Evolutionary conservation across 2,329 filamentous ascomycete genomes (phyloP).

Genomic region (Colletotrichum cuscutae): DNA sequence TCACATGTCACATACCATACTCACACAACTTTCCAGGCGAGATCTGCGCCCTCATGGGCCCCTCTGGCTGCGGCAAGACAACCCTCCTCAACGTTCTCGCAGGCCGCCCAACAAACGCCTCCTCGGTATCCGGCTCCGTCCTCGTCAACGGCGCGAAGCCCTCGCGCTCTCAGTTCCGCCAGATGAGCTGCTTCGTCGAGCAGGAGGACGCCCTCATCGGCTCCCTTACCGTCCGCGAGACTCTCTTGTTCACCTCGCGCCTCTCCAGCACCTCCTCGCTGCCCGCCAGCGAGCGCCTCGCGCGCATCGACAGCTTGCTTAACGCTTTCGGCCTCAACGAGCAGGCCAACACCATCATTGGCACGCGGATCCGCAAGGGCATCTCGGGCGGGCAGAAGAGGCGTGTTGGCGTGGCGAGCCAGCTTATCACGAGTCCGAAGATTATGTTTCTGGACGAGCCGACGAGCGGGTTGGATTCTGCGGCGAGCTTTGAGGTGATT

Average conservation of each 20-base stretch:
- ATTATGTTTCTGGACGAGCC: slow-evolving; percentile 87
- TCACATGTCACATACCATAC: not conserved
- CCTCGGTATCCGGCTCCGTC: slow-evolving; percentile 61
- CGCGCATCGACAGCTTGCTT: slow-evolving; percentile 74
- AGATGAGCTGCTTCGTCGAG: slow-evolving; percentile 82
- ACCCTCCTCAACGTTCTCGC: slow-evolving; percentile 86
- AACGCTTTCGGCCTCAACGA: slow-evolving; percentile 77
- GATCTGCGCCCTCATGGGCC: slow-evolving; percentile 84
- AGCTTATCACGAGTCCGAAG: slow-evolving; percentile 83
- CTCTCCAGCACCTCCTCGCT: slow-evolving; percentile 63
- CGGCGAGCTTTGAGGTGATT: slow-evolving; percentile 80
- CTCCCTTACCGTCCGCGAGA: slow-evolving; percentile 82
- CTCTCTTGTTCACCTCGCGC: slow-evolving; percentile 79
- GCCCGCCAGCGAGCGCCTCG: not conserved
- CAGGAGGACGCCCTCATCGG: slow-evolving; percentile 89
- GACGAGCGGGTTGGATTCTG: slow-evolving; percentile 85
- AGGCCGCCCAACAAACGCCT: slow-evolving; percentile 64
- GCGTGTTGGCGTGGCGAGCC: slow-evolving; percentile 81
- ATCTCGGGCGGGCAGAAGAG: slow-evolving; percentile 89
- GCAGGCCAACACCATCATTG: slow-evolving; percentile 78
- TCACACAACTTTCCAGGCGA: slow-evolving; percentile 58
- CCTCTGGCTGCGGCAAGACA: slow-evolving; percentile 79
- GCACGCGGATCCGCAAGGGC: slow-evolving; percentile 84
- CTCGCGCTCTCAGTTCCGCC: slow-evolving; percentile 66
- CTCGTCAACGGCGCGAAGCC: slow-evolving; percentile 71